Evolutionary conservation across 495 filamentous ascomycete genomes (phyloP), one percentile per base, ranked within the genome.

Genomic region (Podospora anserina): DNA sequence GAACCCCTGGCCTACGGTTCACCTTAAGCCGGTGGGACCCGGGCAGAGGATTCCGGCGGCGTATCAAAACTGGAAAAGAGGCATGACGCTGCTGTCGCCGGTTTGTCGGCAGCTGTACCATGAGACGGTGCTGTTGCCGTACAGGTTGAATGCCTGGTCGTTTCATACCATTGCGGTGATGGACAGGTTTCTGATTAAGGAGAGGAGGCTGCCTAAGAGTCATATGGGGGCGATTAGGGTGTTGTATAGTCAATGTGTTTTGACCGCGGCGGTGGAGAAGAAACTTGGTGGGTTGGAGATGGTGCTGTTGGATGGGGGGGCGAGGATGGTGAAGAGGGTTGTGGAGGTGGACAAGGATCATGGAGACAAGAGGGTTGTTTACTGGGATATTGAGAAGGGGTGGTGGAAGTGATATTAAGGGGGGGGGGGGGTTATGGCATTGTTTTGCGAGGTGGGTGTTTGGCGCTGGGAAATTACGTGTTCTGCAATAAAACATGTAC

Each of bases 21-120:
- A 39, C 44, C 20, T 53, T 11, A 54, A 56, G 1, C 0, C 49
- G 5, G 19, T 39, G 23, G 23, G 23, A 23, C 23, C 65, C 68
- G 5, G 32, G 39, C 6, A 49, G 15, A 11, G 39, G 39, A 11
- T 11, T 11, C 7, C 7, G 39, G 39, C 39, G 39, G 2, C 39
- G 39, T 13, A 2, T 13, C 13, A 49, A 3, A 6, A 11, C 15
- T 49, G 39, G 39, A 3, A 3, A 2, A 67, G 70, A 16, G 73
- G 73, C 16, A 67, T 77, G 69, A 75, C 71, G 27, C 70, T 78
- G 53, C 70, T 78, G 11, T 75, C 74, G 18, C 55, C 66, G 23
- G 74, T 75, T 28, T 78, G 72, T 62, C 70, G 76, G 23, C 74
- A 75, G 68, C 70, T 78, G 13, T 75, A 76, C 70, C 68, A 75